Percentiles rank a stretch among this genome's conserved stretches.
Evolutionary conservation across 306 rosid species (phyloP).

Genomic region (Rosa persica): DNA sequence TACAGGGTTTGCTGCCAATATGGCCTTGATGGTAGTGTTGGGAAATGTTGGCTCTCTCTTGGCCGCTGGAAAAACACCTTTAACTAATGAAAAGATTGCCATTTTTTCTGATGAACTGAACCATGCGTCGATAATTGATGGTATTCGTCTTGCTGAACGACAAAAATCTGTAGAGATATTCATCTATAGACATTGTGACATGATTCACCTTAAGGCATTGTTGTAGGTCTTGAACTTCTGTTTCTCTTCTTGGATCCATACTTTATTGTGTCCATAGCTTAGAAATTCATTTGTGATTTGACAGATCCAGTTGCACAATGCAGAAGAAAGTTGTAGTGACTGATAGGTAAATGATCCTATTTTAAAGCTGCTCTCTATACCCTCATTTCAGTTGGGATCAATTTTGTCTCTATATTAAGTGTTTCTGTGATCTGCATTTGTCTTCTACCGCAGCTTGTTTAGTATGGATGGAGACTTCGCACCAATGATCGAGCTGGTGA

Average conservation of each 20-base stretch:
- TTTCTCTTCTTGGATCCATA: conserved; percentile 19
- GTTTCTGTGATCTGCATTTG: conserved; percentile 9
- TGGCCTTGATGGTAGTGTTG: conserved; percentile 86
- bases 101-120: conserved; percentile 83
- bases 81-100: conserved; percentile 68
- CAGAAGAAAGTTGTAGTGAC: conserved; percentile 87
- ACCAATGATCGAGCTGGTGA: conserved; percentile 74
- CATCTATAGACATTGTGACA: conserved; percentile 88
- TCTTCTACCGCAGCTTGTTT: conserved; percentile 63
- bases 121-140: conserved; percentile 95
- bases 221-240: conserved; percentile 62
- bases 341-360: conserved; percentile 59
- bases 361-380: conserved; percentile 8
- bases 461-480: conserved; percentile 99
- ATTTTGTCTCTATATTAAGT: background rate
- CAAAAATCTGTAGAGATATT: conserved; percentile 63
- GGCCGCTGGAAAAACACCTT: conserved; percentile 49
- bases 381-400: conserved; percentile 3
- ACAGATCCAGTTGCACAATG: conserved; percentile 71
- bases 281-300: conserved; percentile 27
- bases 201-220: conserved; percentile 74
- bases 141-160: conserved; percentile 84
- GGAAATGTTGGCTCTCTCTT: conserved; percentile 80
- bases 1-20: conserved; percentile 98
- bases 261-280: conserved; percentile 10